A percentile compares a stretch with the other conserved stretches of the same genome.
Evolutionary conservation across 768 basidiomycete species (phyloP).

Genomic region (Panus rudis): DNA sequence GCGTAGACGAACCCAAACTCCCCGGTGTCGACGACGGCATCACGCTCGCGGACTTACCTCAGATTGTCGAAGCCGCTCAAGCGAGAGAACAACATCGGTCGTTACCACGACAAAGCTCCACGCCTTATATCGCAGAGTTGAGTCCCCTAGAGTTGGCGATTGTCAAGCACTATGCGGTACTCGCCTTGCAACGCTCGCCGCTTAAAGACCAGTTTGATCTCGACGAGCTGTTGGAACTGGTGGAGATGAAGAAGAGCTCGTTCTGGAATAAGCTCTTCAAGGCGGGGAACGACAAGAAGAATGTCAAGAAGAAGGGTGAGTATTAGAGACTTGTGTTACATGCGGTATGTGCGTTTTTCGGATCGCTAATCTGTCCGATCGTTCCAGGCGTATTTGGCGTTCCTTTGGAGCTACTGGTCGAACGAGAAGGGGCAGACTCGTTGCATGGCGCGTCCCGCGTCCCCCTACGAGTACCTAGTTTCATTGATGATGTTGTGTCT

Average conservation of each 20-base stretch:
- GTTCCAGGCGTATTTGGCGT: slow-evolving; percentile 83
- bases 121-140: slow-evolving; percentile 80
- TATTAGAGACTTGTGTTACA: slow-evolving; percentile 3
- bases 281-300: slow-evolving; percentile 75
- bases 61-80: slow-evolving; percentile 87
- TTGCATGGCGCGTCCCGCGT: slow-evolving; percentile 82
- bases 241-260: slow-evolving; percentile 87
- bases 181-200: slow-evolving; percentile 70
- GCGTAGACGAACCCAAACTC: slow-evolving; percentile 34
- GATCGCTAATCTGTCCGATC: slow-evolving; percentile 9
- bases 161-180: slow-evolving; percentile 85
- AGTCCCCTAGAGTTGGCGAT: slow-evolving; percentile 81
- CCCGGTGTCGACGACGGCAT: slow-evolving; percentile 83
- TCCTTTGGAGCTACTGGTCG: slow-evolving; percentile 87
- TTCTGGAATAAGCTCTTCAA: slow-evolving; percentile 98
- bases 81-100: slow-evolving; percentile 85
- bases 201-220: slow-evolving; percentile 79
- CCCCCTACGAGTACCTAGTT: slow-evolving; percentile 86
- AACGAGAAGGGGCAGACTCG: slow-evolving; percentile 94
- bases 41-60: slow-evolving; percentile 91
- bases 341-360: background rate
- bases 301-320: slow-evolving; percentile 79
- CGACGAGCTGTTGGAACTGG: slow-evolving; percentile 89
- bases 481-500: slow-evolving; percentile 96
- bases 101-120: slow-evolving; percentile 66